Evolutionary conservation across 208 protist genomes (phyloP), one percentile per base, ranked within the genome.

Genomic region (Porcisia hertigi): DNA sequence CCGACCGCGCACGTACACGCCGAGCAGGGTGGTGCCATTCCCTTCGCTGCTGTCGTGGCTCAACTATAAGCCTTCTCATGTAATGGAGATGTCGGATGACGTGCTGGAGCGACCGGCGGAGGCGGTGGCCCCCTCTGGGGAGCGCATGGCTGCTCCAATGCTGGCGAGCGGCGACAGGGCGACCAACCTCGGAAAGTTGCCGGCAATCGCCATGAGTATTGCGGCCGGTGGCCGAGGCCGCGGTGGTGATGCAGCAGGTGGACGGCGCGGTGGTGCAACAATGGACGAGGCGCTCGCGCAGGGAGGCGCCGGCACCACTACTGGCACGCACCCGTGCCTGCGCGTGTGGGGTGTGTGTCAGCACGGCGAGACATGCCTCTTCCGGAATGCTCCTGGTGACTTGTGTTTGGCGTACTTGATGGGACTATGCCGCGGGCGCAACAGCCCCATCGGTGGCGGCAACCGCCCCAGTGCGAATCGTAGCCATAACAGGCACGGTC

Each of bases 1-100:
- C 30, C 88, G 92, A 2, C 92, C 92, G 0, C 88, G 88, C 53
- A 85, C 83, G 64, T 96, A 93, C 84, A 80, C 77, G 36, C 92
- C 89, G 5, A 93, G 80, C 69, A 86, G 92, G 69, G 80, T 93
- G 57, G 89, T 96, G 12, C 92, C 92, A 3, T 96, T 96, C 79
- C 92, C 92, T 1, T 96, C 92, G 5, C 84, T 96, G 63, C 83
- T 96, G 54, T 94, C 92, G 55, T 96, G 92, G 90, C 82, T 96
- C 18, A 85, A 92, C 74, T 96, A 96, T 84, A 87, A 81, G 70
- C 92, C 92, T 7, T 72, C 80, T 25, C 72, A 83, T 67, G 92
- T 89, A 69, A 89, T 87, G 77, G 80, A 86, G 71, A 80, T 96
- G 63, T 72, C 88, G 1, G 85, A 91, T 45, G 88, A 96, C 67